Evolutionary conservation across 352 stramenopile species (phyloP).

Genomic region (Phytophthora vignae): DNA sequence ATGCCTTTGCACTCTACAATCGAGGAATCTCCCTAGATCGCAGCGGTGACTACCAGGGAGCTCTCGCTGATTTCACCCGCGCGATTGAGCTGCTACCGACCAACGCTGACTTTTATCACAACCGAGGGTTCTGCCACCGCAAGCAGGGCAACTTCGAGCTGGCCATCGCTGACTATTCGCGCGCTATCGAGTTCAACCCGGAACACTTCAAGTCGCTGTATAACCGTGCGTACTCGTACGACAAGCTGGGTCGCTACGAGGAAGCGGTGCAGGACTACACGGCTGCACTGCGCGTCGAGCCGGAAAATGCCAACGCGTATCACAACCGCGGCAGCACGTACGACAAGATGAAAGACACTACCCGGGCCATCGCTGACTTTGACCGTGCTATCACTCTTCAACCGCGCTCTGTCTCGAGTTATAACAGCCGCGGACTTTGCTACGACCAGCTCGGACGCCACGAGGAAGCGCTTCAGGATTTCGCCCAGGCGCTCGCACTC

Average conservation of each 20-base stretch:
- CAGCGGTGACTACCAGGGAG: slow-evolving; percentile 83
- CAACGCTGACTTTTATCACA: slow-evolving; percentile 88
- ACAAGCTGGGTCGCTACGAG: slow-evolving; percentile 77
- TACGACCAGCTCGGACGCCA: slow-evolving; percentile 72
- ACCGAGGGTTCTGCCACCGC: slow-evolving; percentile 84
- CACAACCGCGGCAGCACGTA: slow-evolving; percentile 88
- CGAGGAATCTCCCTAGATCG: slow-evolving; percentile 86
- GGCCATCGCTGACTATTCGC: slow-evolving; percentile 83
- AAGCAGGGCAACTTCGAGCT: slow-evolving; percentile 83
- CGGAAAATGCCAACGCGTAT: slow-evolving; percentile 80
- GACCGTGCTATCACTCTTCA: slow-evolving; percentile 69
- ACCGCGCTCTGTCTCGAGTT: slow-evolving; percentile 68
- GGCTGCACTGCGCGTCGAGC: slow-evolving; percentile 68
- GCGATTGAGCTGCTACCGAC: slow-evolving; percentile 80
- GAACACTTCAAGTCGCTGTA: slow-evolving; percentile 91
- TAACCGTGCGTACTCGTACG: slow-evolving; percentile 88
- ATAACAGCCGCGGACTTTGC: slow-evolving; percentile 85
- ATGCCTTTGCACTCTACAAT: slow-evolving; percentile 88
- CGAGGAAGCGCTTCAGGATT: slow-evolving; percentile 78
- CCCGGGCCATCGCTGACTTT: slow-evolving; percentile 75
- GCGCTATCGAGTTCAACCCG: slow-evolving; percentile 72
- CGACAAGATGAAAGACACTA: slow-evolving; percentile 75
- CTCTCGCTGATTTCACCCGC: slow-evolving; percentile 81
- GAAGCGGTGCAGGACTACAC: slow-evolving; percentile 85
- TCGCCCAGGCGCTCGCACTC: slow-evolving; percentile 65